These are phyloP conservation scores for Pachysandra terminalis DNA, from an alignment of 164 flowering plant species.

Conservation along the genomic window DNA sequence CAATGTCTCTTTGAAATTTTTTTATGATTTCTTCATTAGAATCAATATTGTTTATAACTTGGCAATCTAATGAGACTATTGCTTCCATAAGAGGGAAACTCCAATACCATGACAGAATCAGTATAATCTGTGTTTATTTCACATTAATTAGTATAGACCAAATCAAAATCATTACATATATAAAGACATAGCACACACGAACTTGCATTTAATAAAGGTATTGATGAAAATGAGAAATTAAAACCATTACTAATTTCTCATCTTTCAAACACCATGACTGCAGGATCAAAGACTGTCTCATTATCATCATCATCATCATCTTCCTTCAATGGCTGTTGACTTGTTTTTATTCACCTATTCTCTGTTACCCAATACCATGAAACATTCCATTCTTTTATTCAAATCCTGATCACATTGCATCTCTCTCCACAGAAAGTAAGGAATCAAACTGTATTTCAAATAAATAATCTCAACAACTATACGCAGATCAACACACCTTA, in stretches of 20 bases:
- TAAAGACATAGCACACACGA: no score
- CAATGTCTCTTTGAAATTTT: no score
- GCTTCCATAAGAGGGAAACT: no score
- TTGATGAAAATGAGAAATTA: neutral
- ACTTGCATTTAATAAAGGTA: neutral
- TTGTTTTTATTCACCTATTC: slow-evolving; percentile 11
- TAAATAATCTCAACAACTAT: slow-evolving; percentile 9
- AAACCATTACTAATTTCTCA: neutral
- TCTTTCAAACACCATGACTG: neutral
- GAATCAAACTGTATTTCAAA: slow-evolving; percentile 15
- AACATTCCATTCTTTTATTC: slow-evolving; percentile 13
- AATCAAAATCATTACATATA: no score
- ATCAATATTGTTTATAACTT: no score
- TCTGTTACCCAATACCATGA: slow-evolving; percentile 9
- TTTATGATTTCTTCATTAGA: no score
- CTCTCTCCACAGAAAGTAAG: slow-evolving; percentile 14
- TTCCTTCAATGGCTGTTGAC: slow-evolving; percentile 10
- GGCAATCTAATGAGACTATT: no score
- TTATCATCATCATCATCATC: neutral
- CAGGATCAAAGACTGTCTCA: neutral
- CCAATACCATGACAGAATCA: no score
- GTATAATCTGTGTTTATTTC: no score
- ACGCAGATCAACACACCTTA: no score
- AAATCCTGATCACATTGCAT: slow-evolving; percentile 19
- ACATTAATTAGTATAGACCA: no score